Conservation (phyloP, 345 rosid genomes). For the Nasturtium officinale region DNA sequence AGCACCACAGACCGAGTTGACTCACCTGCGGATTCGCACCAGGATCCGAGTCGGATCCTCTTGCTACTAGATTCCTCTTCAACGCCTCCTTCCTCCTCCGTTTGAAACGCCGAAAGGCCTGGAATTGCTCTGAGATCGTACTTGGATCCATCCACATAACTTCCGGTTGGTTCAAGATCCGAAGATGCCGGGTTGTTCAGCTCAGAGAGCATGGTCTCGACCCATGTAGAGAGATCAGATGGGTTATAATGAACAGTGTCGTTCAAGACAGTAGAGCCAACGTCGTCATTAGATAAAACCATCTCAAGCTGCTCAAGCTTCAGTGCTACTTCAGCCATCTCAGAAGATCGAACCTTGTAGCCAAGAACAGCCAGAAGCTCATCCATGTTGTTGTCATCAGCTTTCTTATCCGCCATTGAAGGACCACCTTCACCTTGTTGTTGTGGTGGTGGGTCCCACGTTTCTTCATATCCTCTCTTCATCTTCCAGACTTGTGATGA, state of each 20-base stretch:
- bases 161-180: slow-evolving; percentile 27
- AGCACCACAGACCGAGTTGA: slow-evolving; percentile 64
- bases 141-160: slow-evolving; percentile 55
- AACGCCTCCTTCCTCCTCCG: slow-evolving; percentile 12
- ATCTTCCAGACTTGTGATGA: slow-evolving; percentile 25
- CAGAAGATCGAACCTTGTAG: slow-evolving; percentile 76
- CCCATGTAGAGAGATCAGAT: slow-evolving; percentile 76
- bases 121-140: slow-evolving; percentile 80
- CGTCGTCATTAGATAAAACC: slow-evolving; percentile 76
- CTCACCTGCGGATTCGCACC: slow-evolving; percentile 13
- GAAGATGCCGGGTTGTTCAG: slow-evolving; percentile 51
- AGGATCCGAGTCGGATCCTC: slow-evolving; percentile 49
- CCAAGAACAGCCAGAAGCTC: slow-evolving; percentile 83
- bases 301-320: slow-evolving; percentile 89
- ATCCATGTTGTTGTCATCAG: slow-evolving; percentile 72
- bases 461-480: slow-evolving; percentile 70
- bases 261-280: slow-evolving; percentile 53
- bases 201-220: slow-evolving; percentile 72
- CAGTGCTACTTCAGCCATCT: slow-evolving; percentile 88
- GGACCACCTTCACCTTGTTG: slow-evolving; percentile 35
- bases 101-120: slow-evolving; percentile 59
- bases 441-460: slow-evolving; percentile 25
- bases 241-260: slow-evolving; percentile 86
- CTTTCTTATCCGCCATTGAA: slow-evolving; percentile 52
- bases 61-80: slow-evolving; percentile 42